Evolutionary conservation across 176 grass and related monocot species (phyloP).

Genomic region (Oryza brachyantha): DNA sequence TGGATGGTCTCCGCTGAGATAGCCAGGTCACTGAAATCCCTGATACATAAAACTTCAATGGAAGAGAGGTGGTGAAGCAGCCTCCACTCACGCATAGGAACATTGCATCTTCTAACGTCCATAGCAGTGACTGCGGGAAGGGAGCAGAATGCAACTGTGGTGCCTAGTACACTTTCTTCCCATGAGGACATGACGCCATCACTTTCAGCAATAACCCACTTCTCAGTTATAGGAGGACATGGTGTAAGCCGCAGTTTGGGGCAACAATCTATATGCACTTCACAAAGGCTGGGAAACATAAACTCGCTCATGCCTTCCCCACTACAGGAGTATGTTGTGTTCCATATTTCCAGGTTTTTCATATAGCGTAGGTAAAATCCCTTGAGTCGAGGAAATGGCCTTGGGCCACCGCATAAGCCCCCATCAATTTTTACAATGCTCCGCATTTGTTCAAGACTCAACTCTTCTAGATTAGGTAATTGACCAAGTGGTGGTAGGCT

Average conservation of each 20-base stretch:
- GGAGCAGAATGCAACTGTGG: too few species aligned
- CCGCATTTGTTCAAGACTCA: background rate
- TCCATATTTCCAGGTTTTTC: background rate
- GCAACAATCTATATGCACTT: background rate
- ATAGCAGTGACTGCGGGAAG: too few species aligned
- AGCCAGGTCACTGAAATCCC: background rate
- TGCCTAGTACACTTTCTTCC: too few species aligned
- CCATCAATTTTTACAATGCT: background rate
- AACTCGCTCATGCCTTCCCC: background rate
- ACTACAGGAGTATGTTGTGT: background rate
- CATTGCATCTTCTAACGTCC: too few species aligned
- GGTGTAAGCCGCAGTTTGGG: background rate
- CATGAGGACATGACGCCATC: background rate
- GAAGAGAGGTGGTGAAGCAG: too few species aligned
- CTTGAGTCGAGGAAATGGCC: slow-evolving; percentile 9
- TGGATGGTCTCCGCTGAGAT: background rate
- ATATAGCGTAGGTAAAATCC: background rate
- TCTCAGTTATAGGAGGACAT: background rate
- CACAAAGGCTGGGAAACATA: slow-evolving; percentile 4
- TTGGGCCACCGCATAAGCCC: background rate
- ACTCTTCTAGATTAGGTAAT: background rate
- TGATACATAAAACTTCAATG: too few species aligned
- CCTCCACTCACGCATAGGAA: too few species aligned
- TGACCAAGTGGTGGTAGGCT: background rate
- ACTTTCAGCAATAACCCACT: background rate